phyloP scores from a whole-genome alignment of 192 early-diverging fungal genomes.

The Spizellomyces punctatus region DNA sequence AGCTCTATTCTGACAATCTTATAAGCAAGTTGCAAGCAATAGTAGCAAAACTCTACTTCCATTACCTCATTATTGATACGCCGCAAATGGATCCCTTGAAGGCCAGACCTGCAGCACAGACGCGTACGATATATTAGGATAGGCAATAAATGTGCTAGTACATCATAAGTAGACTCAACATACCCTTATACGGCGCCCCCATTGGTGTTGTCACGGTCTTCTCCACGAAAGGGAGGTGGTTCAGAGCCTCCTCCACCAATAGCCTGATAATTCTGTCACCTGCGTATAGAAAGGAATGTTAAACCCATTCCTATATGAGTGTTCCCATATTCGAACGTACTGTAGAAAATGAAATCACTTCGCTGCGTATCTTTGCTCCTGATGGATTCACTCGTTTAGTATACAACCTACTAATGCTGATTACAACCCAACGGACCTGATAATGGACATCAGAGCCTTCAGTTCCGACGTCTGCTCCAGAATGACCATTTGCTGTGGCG shows the following conservation, averaged over 20 bases:
- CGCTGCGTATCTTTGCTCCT: constrained; percentile 69
- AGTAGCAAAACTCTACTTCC: no score
- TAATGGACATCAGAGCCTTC: constrained; percentile 62
- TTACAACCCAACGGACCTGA: constrained; percentile 51
- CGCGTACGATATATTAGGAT: constrained; percentile 44
- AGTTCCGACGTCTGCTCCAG: constrained; percentile 39
- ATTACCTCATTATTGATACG: constrained; percentile 85
- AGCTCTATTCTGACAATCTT: constrained; percentile 46
- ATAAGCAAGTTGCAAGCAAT: no score
- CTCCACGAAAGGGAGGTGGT: constrained; percentile 84
- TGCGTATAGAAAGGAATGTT: not conserved
- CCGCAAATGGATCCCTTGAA: constrained; percentile 90
- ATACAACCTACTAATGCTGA: not conserved
- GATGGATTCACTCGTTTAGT: not conserved
- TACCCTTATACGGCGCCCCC: constrained; percentile 42
- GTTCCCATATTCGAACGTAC: not conserved
- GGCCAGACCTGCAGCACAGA: constrained; percentile 57
- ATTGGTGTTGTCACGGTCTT: constrained; percentile 82
- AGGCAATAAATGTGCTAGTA: no score
- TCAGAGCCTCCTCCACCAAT: constrained; percentile 91
- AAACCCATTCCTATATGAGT: not conserved
- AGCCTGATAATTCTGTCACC: constrained; percentile 61
- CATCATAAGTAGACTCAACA: not conserved
- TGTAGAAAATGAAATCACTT: constrained; percentile 92
- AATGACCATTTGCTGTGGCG: constrained; percentile 30